Conservation (phyloP, 2,329 filamentous ascomycete genomes). For the Colletotrichum lini region DNA sequence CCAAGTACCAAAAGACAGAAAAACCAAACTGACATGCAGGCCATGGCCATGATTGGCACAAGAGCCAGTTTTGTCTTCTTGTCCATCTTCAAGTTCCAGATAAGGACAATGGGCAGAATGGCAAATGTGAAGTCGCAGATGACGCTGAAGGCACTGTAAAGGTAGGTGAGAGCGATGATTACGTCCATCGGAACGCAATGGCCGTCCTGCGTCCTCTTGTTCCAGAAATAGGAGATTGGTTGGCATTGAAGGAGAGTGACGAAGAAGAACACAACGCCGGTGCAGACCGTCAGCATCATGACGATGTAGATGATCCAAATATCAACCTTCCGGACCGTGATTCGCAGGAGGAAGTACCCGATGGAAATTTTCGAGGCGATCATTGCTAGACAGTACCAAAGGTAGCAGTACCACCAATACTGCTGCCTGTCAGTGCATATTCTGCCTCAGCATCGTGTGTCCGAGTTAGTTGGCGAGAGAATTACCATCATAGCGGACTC, state of each 20-base stretch:
- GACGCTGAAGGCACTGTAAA: slow-evolving; percentile 66
- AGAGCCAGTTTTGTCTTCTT: no score
- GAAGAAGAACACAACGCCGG: slow-evolving; percentile 51
- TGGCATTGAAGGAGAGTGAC: slow-evolving; percentile 50
- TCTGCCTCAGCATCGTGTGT: slow-evolving; percentile 32
- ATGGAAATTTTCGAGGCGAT: slow-evolving; percentile 52
- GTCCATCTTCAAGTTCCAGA: no score
- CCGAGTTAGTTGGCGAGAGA: slow-evolving; percentile 29
- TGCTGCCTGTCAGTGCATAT: slow-evolving; percentile 29
- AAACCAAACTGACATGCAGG: no score
- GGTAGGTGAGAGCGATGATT: slow-evolving; percentile 67
- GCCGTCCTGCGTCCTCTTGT: slow-evolving; percentile 42
- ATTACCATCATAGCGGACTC: slow-evolving; percentile 54
- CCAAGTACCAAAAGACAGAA: no score
- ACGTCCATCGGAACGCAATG: slow-evolving; percentile 53
- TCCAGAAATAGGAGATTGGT: slow-evolving; percentile 50
- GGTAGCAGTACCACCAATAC: slow-evolving; percentile 58
- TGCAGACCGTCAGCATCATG: slow-evolving; percentile 48
- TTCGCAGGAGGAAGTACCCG: slow-evolving; percentile 47
- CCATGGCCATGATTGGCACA: no score
- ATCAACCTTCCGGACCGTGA: slow-evolving; percentile 43
- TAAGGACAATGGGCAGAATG: no score
- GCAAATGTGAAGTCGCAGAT: no score
- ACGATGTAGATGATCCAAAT: slow-evolving; percentile 49
- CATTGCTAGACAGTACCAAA: slow-evolving; percentile 56